Evolutionary conservation across 148 eudicot genomes (phyloP), one percentile per base, ranked within the genome.

Genomic region (Limonium bicolor): DNA sequence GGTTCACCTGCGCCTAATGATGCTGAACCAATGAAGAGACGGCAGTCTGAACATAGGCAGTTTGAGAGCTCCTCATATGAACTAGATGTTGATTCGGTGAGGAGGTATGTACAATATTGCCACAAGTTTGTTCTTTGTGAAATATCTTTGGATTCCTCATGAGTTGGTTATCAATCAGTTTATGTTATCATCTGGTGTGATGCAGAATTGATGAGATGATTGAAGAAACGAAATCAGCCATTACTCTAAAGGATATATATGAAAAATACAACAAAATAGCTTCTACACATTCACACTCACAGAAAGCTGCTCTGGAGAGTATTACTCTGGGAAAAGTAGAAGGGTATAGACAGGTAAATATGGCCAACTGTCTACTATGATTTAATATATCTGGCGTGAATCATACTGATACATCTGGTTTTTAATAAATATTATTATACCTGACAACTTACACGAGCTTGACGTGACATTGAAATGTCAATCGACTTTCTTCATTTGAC

Each of bases 251-350:
- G 14, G 65, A 76, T 24, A 53, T 90, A 28, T 50, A 53, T 39
- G 28, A 34, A 41, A 80, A 60, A 60, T 78, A 68, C 31, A 56
- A 59, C 35, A 66, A 64, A 46, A 24, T 64, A 37, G 60, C 74
- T 44, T 27, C 66, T 23, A 60, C 66, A 18, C 69, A 70, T 59
- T 20, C 49, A 17, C 35, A 44, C 41, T 59, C 68, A 51, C 61
- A 62, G 7, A 78, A 46, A 38, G 28, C 31, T 62, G 52, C 53
- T 7, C 45, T 58, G 25, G 76, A 78, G 54, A 67, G 64, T 41
- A 68, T 73, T 24, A 75, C 95, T 4, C 40, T 37, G 53, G 93
- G 88, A 29, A 90, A 76, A 56, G 95, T 90, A 56, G 82, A 78
- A 40, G 76, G 65, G n/a, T 67, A 53, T 45, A 57, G 75, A 51